phyloP scores from a whole-genome alignment of 177 flowering plant species.

The Vitis hybrid region DNA sequence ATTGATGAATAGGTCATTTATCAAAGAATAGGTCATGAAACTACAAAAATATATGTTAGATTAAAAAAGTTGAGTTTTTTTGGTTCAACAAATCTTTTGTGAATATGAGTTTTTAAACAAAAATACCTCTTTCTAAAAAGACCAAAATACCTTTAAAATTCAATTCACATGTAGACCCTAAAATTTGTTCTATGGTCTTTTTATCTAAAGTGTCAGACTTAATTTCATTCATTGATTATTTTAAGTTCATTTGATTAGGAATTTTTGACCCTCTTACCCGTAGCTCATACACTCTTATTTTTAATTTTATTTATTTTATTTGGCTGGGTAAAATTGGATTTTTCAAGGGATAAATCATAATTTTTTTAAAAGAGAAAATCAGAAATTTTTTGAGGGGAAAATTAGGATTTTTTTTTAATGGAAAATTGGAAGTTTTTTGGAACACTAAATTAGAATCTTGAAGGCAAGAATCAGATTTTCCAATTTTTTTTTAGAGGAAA shows the following conservation, averaged over 20 bases:
- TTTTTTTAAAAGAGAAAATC: too few relatives aligned
- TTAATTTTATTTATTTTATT: too few relatives aligned
- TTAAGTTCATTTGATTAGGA: not conserved
- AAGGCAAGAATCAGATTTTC: not conserved
- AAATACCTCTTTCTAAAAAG: too few relatives aligned
- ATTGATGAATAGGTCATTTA: too few relatives aligned
- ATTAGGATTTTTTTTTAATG: not conserved
- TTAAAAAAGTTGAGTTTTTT: too few relatives aligned
- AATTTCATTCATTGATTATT: not conserved
- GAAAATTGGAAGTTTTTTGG: not conserved
- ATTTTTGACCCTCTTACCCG: not conserved
- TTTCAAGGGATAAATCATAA: not conserved
- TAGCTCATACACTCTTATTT: not conserved
- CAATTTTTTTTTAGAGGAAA: not conserved
- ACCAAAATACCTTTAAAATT: not conserved
- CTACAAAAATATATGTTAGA: too few relatives aligned
- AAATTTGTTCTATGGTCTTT: too few relatives aligned
- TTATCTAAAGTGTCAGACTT: not conserved
- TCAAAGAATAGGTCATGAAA: too few relatives aligned
- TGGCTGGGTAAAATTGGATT: not conserved
- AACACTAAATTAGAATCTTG: too few relatives aligned
- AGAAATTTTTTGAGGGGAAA: not conserved
- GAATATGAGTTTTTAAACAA: too few relatives aligned
- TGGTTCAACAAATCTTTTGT: too few relatives aligned
- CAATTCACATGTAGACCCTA: not conserved